Conservation (phyloP, 108 stramenopile species). For the Aurantiochytrium sp. region DNA sequence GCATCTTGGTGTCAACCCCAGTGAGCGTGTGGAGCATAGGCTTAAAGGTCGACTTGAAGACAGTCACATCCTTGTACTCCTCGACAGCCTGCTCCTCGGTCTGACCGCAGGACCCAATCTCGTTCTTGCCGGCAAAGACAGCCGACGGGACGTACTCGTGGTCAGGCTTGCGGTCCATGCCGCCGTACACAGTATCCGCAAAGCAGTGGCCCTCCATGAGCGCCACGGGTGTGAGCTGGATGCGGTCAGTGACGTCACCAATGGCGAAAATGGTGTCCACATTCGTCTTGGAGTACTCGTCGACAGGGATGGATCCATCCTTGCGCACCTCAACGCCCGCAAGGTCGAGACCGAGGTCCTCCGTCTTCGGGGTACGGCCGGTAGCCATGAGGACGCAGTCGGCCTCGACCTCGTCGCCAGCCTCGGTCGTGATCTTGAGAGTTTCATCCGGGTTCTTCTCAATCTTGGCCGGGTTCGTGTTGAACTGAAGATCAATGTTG, state of each 20-base stretch:
- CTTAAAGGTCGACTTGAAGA: conserved; percentile 53
- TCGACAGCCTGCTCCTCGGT: conserved; percentile 71
- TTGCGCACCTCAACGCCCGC: conserved; percentile 49
- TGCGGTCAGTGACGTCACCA: conserved; percentile 76
- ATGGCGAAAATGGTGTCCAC: conserved; percentile 70
- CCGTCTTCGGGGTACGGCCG: conserved; percentile 61
- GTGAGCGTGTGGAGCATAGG: conserved; percentile 40
- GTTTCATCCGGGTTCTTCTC: conserved; percentile 55
- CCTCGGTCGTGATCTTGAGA: conserved; percentile 49
- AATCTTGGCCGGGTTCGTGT: conserved; percentile 53
- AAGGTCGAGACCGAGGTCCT: conserved; percentile 54
- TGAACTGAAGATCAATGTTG: conserved; percentile 57
- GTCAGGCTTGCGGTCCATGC: conserved; percentile 61
- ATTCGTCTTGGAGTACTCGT: conserved; percentile 76
- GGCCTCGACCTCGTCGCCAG: conserved; percentile 39
- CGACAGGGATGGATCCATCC: conserved; percentile 55
- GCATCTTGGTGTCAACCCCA: conserved; percentile 43
- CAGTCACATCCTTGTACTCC: conserved; percentile 61
- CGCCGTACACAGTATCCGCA: conserved; percentile 67
- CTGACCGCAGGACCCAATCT: conserved; percentile 74
- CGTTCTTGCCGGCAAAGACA: conserved; percentile 71
- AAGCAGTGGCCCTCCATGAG: conserved; percentile 65
- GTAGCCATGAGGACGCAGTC: conserved; percentile 72
- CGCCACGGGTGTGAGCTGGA: conserved; percentile 90
- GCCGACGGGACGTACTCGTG: conserved; percentile 77